A percentile compares a stretch with the other conserved stretches of the same genome.
phyloP scores from a whole-genome alignment of 306 rosid genomes.

The Vigna trinervia region DNA sequence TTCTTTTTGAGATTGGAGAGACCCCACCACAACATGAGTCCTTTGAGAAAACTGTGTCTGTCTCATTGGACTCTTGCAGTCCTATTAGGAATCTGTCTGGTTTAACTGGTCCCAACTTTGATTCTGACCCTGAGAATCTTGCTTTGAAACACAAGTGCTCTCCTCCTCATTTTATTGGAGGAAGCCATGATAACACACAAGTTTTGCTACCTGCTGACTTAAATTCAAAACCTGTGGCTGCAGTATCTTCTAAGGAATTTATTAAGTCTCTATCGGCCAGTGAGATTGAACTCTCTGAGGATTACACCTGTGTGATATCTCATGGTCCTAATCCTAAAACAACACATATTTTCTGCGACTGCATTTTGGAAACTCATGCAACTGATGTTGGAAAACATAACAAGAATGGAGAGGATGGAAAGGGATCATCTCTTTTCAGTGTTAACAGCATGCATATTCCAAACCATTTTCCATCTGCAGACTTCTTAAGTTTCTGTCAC shows the following conservation, averaged over 20 bases:
- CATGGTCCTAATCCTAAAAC: conserved; percentile 86
- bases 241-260: conserved; percentile 49
- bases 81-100: conserved; percentile 45
- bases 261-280: conserved; percentile 63
- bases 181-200: conserved; percentile 52
- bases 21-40: conserved; percentile 51
- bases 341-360: conserved; percentile 85
- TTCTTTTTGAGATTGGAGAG: conserved; percentile 84
- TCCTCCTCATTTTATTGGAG: conserved; percentile 61
- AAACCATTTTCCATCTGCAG: conserved; percentile 48
- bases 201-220: conserved; percentile 25
- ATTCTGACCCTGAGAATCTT: conserved; percentile 39
- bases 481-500: conserved; percentile 74
- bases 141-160: conserved; percentile 42
- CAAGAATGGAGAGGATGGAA: conserved; percentile 49
- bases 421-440: conserved; percentile 28
- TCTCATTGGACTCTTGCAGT: conserved; percentile 63
- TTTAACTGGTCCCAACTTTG: conserved; percentile 40
- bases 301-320: conserved; percentile 85
- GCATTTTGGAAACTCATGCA: conserved; percentile 64
- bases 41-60: conserved; percentile 58
- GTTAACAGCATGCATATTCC: conserved; percentile 35
- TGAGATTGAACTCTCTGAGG: conserved; percentile 90
- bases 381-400: conserved; percentile 43
- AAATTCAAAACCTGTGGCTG: conserved; percentile 47